Evolutionary conservation across 2,329 filamentous ascomycete species (phyloP).

Genomic region (Aureobasidium sp.): DNA sequence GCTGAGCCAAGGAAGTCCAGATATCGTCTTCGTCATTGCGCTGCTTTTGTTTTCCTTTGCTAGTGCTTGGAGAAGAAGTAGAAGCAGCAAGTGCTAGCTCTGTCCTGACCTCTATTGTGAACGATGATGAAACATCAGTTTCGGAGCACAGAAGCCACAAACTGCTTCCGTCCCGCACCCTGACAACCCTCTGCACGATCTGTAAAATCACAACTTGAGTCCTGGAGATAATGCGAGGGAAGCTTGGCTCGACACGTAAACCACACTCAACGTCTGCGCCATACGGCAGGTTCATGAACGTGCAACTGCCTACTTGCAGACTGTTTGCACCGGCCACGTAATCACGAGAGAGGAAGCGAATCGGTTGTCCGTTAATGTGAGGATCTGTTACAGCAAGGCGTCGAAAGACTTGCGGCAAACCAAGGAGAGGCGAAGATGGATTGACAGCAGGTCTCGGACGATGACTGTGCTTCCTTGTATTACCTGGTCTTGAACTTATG

Average conservation of each 20-base stretch:
- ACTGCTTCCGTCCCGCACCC: slow-evolving; percentile 19
- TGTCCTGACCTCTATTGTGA: background rate
- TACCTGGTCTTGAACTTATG: background rate
- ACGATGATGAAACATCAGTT: slow-evolving; percentile 19
- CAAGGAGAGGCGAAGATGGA: background rate
- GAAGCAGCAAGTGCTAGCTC: background rate
- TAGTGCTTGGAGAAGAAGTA: background rate
- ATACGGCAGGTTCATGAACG: slow-evolving; percentile 21
- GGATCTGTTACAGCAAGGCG: slow-evolving; percentile 20
- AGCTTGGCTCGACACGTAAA: slow-evolving; percentile 19
- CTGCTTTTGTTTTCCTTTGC: background rate
- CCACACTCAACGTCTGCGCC: slow-evolving; percentile 20
- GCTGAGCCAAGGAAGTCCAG: background rate
- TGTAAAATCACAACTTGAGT: slow-evolving; percentile 19
- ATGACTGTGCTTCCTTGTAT: background rate
- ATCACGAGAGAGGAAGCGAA: slow-evolving; percentile 18
- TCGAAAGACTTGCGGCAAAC: background rate
- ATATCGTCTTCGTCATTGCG: background rate
- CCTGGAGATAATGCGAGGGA: background rate
- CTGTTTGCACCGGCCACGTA: slow-evolving; percentile 16
- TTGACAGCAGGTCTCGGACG: background rate
- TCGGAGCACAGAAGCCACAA: slow-evolving; percentile 20
- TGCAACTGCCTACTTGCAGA: slow-evolving; percentile 19
- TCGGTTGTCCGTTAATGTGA: slow-evolving; percentile 20
- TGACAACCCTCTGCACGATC: slow-evolving; percentile 20